These are phyloP conservation scores for Bruguiera gymnorhiza DNA, from an alignment of 345 rosid genomes.

Conservation along the genomic window DNA sequence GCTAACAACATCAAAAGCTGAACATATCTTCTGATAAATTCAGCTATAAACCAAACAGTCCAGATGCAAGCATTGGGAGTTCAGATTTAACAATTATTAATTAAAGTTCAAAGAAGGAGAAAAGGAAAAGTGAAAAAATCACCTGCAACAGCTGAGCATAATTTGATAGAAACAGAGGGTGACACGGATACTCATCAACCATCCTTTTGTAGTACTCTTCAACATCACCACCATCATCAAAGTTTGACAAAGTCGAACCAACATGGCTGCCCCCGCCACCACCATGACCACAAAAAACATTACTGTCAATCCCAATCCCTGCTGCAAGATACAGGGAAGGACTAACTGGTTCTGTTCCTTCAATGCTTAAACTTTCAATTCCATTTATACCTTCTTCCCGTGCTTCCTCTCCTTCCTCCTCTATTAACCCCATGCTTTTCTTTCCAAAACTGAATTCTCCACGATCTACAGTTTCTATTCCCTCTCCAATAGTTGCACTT, in stretches of 20 bases:
- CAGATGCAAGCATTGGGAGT: too few species aligned
- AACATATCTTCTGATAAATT: background rate
- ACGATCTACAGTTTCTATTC: slow-evolving; percentile 24
- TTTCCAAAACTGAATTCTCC: slow-evolving; percentile 54
- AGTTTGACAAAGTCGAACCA: slow-evolving; percentile 33
- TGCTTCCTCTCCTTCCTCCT: slow-evolving; percentile 40
- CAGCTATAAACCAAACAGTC: too few species aligned
- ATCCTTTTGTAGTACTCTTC: slow-evolving; percentile 52
- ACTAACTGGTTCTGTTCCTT: slow-evolving; percentile 45
- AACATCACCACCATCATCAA: slow-evolving; percentile 38
- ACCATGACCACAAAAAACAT: slow-evolving; percentile 17
- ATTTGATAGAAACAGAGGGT: slow-evolving; percentile 64
- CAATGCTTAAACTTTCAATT: slow-evolving; percentile 14
- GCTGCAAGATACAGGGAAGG: slow-evolving; percentile 70
- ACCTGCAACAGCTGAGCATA: slow-evolving; percentile 82
- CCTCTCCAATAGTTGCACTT: slow-evolving; percentile 45
- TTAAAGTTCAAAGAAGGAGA: background rate
- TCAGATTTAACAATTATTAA: background rate
- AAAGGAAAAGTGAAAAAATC: background rate
- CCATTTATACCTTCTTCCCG: slow-evolving; percentile 14
- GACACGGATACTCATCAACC: slow-evolving; percentile 66
- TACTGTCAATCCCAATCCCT: slow-evolving; percentile 54
- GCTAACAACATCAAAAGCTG: background rate
- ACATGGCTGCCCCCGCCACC: slow-evolving; percentile 25
- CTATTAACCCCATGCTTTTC: slow-evolving; percentile 33